Percentiles rank a stretch among this genome's conserved stretches.
These are phyloP conservation scores for Skeletonema tropicum DNA, from an alignment of 108 stramenopile species.

Conservation along the genomic window DNA sequence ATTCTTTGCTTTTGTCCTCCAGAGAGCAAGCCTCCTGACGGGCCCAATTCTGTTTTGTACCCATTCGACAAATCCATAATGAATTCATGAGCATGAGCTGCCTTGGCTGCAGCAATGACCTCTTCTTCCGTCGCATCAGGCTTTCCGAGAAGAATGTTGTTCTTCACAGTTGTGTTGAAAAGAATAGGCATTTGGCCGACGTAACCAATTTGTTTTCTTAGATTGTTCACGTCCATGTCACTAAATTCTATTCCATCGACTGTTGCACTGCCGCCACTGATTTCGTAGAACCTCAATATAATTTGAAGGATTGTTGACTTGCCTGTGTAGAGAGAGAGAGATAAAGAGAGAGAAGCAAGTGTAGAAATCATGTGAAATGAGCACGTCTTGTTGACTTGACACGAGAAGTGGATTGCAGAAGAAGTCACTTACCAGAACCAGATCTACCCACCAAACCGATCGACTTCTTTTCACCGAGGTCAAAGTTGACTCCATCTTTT, in stretches of 20 bases:
- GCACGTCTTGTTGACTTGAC: neutral
- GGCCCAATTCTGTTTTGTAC: constrained; percentile 81
- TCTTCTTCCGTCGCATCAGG: constrained; percentile 60
- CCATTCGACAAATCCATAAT: constrained; percentile 62
- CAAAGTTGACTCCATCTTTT: constrained; percentile 50
- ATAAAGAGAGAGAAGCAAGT: neutral
- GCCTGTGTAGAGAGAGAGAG: neutral
- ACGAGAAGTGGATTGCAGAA: neutral
- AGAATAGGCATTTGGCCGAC: constrained; percentile 80
- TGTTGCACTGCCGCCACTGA: constrained; percentile 68
- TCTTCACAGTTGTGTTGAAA: constrained; percentile 62
- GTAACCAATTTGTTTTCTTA: constrained; percentile 52
- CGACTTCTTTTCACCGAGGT: constrained; percentile 55
- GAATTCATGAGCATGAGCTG: constrained; percentile 91
- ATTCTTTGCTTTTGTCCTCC: constrained; percentile 52
- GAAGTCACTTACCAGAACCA: constrained; percentile 66
- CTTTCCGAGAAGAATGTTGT: constrained; percentile 89
- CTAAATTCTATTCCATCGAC: constrained; percentile 83
- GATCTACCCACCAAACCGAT: constrained; percentile 61
- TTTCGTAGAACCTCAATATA: constrained; percentile 94
- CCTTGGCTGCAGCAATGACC: constrained; percentile 81
- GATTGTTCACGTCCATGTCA: constrained; percentile 29
- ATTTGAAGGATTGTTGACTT: constrained; percentile 86
- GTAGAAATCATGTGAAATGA: neutral
- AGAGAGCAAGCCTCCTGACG: constrained; percentile 69